Base-by-base conservation (phyloP, 139 green algal species). In the Coelastrella sp. region DNA sequence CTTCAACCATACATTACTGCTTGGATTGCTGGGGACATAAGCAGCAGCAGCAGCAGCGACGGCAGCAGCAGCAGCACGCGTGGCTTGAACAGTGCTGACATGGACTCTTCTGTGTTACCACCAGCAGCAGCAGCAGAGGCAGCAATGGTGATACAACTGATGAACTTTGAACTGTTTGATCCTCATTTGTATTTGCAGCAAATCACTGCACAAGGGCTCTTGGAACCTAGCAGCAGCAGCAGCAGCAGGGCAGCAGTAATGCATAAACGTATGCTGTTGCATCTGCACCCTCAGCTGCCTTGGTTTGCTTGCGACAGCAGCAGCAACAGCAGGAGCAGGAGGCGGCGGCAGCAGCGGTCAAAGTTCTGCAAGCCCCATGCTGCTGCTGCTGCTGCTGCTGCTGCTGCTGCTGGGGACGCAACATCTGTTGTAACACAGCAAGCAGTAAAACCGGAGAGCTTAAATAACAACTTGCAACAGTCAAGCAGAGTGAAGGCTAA, bases 121-220 rank as follows among this genome's bases (percentile, higher is more conserved):
- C 21, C 38, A 74, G 76, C 60, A 73, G 78, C 60, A 48, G 77
- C 78, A 76, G 78, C 78, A 63, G 57, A 53, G 73, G 76, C 35
- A 40, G 30, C 76, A 23, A 5, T 84, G 40, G 27, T 76, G 4
- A 48, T 76, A 19, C 41, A 67, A 60, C 40, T 84, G 0, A 53
- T 84, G 1, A 38, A 66, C 19, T 48, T 32, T 51, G 80, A 66
- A 4, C 45, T 86, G 48, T 86, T 86, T 57, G 51, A 59, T 57
- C 66, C 80, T 1, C 7, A 45, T 21, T 6, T 34, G 13, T 86
- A 86, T 23, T 8, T 78, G 3, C n/a, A 68, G 5, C n/a, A 86
- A 21, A 6, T 63, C 7, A 66, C 69, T 30, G 27, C 80, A 32
- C 60, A 59, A 38, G 51, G 19, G n/a, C 17, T 45, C 34, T 30